Base-by-base conservation (phyloP, 2,329 filamentous ascomycete genomes). In the Bipolaris oryzae region DNA sequence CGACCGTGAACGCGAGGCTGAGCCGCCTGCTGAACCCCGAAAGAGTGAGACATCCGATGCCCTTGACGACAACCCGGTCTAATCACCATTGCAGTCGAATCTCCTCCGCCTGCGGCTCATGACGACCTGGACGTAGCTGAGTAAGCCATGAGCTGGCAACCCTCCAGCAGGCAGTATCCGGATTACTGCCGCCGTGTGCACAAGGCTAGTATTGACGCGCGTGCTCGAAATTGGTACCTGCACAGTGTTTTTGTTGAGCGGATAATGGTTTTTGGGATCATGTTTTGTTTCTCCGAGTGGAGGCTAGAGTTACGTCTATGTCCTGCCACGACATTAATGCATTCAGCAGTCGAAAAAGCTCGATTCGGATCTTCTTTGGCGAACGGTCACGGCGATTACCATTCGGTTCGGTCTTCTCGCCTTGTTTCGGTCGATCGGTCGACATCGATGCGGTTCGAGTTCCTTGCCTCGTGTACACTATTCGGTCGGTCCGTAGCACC, bases 121-220 rank as follows among this genome's bases (percentile, higher is more conserved):
- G 95, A 99, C 77, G 95, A 99, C 74, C 86, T 98, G 75, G 95
- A 99, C 77, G 93, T 95, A 74, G 94, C 93, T 72, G 95, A 98
- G 80, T 87, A 76, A 63, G 62, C 20, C 20, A 50, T 54, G 42
- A 52, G 44, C 48, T 64, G 62, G 57, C 54, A 35, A 58, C 55
- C 57, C 59, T 52, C 43, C 53, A 48, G 54, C 20, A 53, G 39
- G 50, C 60, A 62, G 55, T 42, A 23, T 46, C 47, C 28, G 50
- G 44, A 28, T 52, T 62, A 53, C 55, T 20, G 53, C 44, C 55
- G 48, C 54, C 58, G 57, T 67, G 50, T 63, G 49, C 57, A 60
- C 45, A 59, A 55, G 53, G 53, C 54, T 48, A 57, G 55, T 65
- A 55, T 66, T 60, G 57, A 52, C 50, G 60, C 58, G 54, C 48